phyloP scores from a whole-genome alignment of 257 asterid species.

The Avicennia marina region DNA sequence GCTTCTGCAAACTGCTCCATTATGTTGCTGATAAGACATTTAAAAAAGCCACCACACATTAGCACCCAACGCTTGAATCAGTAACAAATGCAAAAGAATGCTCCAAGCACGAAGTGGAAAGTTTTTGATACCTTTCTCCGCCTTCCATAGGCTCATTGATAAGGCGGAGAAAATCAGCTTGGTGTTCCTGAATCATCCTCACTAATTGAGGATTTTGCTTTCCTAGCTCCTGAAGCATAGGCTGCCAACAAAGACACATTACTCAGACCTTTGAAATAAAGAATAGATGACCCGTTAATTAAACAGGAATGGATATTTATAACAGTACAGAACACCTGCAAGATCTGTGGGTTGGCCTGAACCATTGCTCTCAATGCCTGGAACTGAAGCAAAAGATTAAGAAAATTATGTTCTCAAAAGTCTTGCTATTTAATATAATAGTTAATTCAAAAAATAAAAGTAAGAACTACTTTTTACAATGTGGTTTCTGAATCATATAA shows the following conservation, averaged over 20 bases:
- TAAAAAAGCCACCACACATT: not conserved
- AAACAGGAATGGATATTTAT: not conserved
- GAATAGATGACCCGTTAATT: too few species aligned
- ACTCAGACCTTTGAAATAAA: not conserved
- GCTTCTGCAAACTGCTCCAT: slow-evolving; percentile 59
- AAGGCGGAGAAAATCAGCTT: slow-evolving; percentile 80
- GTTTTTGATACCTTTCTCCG: slow-evolving; percentile 53
- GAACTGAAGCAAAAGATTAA: slow-evolving; percentile 40
- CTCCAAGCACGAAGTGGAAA: not conserved
- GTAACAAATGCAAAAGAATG: not conserved
- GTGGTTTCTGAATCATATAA: not conserved
- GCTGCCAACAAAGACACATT: slow-evolving; percentile 44
- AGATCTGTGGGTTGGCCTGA: slow-evolving; percentile 85
- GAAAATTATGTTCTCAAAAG: not conserved
- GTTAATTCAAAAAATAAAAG: too few species aligned
- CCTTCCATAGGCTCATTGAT: slow-evolving; percentile 84
- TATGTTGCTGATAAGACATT: slow-evolving; percentile 28
- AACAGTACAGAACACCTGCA: slow-evolving; percentile 32
- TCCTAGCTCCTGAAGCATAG: slow-evolving; percentile 90
- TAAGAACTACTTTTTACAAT: too few species aligned
- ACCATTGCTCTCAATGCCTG: slow-evolving; percentile 82
- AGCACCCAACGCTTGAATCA: not conserved
- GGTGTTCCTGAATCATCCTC: slow-evolving; percentile 78
- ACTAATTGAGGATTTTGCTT: slow-evolving; percentile 78
- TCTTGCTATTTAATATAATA: too few species aligned